Conservation (phyloP, 306 rosid genomes). For the Acacia crassicarpa region DNA sequence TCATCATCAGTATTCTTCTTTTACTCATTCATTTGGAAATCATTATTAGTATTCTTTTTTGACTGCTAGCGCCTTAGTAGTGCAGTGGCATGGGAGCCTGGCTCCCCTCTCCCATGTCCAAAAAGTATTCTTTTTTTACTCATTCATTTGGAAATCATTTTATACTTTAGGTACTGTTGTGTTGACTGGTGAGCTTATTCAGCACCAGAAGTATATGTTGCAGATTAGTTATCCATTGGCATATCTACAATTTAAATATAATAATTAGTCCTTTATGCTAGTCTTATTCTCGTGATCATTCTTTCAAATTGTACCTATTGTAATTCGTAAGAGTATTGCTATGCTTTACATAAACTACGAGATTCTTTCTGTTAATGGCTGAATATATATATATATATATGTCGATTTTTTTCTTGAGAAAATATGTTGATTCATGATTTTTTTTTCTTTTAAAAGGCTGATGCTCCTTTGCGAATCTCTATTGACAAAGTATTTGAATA, state of each 20-base stretch:
- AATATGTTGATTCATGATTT: background rate
- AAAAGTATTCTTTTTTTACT: background rate
- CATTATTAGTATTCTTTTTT: too few species aligned
- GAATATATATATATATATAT: slow-evolving; percentile 4
- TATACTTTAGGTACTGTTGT: slow-evolving; percentile 27
- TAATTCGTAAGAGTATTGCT: slow-evolving; percentile 2
- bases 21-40: background rate
- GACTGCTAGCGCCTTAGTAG: too few species aligned
- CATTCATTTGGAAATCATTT: background rate
- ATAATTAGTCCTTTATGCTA: slow-evolving; percentile 16
- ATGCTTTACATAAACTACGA: background rate
- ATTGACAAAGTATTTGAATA: background rate
- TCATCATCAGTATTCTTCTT: background rate
- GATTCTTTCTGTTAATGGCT: slow-evolving; percentile 8
- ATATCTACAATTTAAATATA: slow-evolving; percentile 16
- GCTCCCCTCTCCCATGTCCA: too few species aligned
- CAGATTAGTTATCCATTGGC: background rate
- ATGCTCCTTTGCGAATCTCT: background rate
- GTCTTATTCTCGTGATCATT: background rate
- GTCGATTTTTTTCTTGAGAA: background rate
- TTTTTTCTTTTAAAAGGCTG: background rate
- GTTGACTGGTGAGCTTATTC: slow-evolving; percentile 16
- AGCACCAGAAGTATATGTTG: slow-evolving; percentile 20
- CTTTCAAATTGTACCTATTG: slow-evolving; percentile 36
- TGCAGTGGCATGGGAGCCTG: too few species aligned